phyloP scores from a whole-genome alignment of 192 early-diverging fungal genomes.

The Phycomyces nitens region DNA sequence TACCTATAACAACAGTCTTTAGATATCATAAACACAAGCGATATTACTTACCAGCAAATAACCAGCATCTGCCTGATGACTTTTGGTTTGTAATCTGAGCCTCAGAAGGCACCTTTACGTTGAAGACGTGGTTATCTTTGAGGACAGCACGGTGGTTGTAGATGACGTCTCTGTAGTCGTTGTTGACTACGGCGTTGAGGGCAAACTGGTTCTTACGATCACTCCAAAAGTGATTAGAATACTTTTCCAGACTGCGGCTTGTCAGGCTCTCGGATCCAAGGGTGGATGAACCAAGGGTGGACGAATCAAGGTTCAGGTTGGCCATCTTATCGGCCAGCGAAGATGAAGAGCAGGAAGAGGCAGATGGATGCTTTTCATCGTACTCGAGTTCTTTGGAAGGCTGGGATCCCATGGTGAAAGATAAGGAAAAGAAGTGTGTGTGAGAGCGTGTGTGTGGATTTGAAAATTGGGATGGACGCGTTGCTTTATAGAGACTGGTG shows the following conservation, averaged over 20 bases:
- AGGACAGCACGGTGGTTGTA: slow-evolving; percentile 55
- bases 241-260: slow-evolving; percentile 19
- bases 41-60: slow-evolving; percentile 66
- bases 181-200: slow-evolving; percentile 59
- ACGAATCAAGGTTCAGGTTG: neutral
- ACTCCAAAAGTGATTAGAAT: slow-evolving; percentile 44
- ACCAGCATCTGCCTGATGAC: slow-evolving; percentile 75
- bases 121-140: slow-evolving; percentile 53
- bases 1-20: no score
- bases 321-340: no score
- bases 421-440: neutral
- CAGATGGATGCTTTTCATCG: neutral
- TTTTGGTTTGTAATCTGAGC: slow-evolving; percentile 67
- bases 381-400: slow-evolving; percentile 15
- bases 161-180: slow-evolving; percentile 54
- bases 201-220: slow-evolving; percentile 69
- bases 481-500: neutral
- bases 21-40: no score
- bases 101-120: slow-evolving; percentile 52
- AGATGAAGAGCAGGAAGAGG: no score
- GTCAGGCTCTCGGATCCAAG: slow-evolving; percentile 17
- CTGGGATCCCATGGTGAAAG: slow-evolving; percentile 17
- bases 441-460: neutral
- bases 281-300: neutral
- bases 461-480: neutral